A percentile compares a stretch with the other conserved stretches of the same genome.
Evolutionary conservation across 2,329 filamentous ascomycete species (phyloP).

Genomic region (Talaromyces sp.): DNA sequence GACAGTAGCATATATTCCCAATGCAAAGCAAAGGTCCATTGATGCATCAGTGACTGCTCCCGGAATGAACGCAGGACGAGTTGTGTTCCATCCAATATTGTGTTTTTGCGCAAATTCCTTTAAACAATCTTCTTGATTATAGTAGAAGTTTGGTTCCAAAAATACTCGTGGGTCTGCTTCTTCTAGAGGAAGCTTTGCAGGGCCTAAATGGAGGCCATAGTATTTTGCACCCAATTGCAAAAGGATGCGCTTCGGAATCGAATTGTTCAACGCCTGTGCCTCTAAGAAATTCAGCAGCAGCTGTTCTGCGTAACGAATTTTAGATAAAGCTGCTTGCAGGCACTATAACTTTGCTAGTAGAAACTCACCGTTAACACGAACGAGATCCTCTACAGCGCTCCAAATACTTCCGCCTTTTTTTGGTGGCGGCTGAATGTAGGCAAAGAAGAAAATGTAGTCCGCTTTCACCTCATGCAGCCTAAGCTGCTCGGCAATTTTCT

Average conservation of each 20-base stretch:
- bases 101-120: too few relatives aligned
- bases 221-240: conserved; percentile 6
- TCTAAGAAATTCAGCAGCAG: conserved; percentile 3
- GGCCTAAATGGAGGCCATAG: background rate
- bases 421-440: conserved; percentile 16
- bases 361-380: conserved; percentile 4
- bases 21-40: too few relatives aligned
- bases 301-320: background rate
- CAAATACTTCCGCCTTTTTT: conserved; percentile 15
- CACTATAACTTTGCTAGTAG: background rate
- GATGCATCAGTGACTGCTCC: too few relatives aligned
- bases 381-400: conserved; percentile 5
- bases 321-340: background rate
- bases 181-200: too few relatives aligned
- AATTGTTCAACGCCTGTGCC: conserved; percentile 1
- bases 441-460: conserved; percentile 9
- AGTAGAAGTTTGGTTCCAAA: too few relatives aligned
- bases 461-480: conserved; percentile 20
- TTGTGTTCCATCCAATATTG: too few relatives aligned
- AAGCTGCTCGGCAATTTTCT: conserved; percentile 5
- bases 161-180: too few relatives aligned
- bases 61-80: too few relatives aligned
- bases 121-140: too few relatives aligned
- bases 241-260: conserved; percentile 6
- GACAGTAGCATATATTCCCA: too few relatives aligned